phyloP scores from a whole-genome alignment of 345 rosid species.

The Trapa incisa region DNA sequence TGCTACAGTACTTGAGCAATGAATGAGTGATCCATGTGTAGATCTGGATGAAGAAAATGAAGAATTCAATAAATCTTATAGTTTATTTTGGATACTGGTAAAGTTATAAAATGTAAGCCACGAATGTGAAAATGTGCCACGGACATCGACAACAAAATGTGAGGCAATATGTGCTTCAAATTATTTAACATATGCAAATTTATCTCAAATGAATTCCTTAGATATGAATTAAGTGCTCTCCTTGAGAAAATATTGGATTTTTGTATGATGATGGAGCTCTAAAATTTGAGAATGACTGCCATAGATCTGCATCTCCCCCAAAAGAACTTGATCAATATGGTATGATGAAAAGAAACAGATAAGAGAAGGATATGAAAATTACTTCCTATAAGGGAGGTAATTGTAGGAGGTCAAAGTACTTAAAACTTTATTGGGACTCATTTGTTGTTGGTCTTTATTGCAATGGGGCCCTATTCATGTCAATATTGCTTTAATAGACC shows the following conservation, averaged over 20 bases:
- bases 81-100: no score
- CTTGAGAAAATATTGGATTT: not conserved
- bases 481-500: constrained; percentile 94
- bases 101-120: no score
- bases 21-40: no score
- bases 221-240: not conserved
- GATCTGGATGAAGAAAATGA: no score
- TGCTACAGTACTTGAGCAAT: no score
- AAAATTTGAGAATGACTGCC: not conserved
- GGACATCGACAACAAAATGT: not conserved
- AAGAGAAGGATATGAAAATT: constrained; percentile 48
- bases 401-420: constrained; percentile 88
- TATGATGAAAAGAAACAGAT: constrained; percentile 34
- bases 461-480: constrained; percentile 80
- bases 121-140: no score
- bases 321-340: not conserved
- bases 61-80: no score
- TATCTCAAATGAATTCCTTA: not conserved
- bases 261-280: not conserved
- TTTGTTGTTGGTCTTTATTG: constrained; percentile 98
- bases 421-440: constrained; percentile 98
- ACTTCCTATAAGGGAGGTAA: constrained; percentile 85
- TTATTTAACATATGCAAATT: not conserved
- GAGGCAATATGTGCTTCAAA: not conserved
- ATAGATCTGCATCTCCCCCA: not conserved